Evolutionary conservation across 305 asterid species (phyloP).

Genomic region (Fraxinus albicans): DNA sequence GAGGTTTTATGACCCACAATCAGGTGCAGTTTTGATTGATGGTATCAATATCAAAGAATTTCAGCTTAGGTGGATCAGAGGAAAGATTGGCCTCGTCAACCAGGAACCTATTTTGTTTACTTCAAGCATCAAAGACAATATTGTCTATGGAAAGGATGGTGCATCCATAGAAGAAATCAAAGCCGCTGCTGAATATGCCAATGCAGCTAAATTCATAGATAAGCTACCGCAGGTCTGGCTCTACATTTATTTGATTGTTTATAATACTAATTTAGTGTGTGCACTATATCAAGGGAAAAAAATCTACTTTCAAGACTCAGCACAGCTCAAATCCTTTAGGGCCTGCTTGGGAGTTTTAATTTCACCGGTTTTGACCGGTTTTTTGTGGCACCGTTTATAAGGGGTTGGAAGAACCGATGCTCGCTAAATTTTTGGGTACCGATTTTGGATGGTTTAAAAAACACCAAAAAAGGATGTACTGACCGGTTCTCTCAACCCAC

Average conservation of each 20-base stretch:
- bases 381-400: no score
- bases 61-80: conserved; percentile 64
- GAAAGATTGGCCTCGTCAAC: conserved; percentile 64
- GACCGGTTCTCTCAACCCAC: no score
- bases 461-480: no score
- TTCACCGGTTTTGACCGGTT: no score
- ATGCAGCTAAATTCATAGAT: conserved; percentile 60
- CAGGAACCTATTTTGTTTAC: conserved; percentile 69
- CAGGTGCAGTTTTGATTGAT: conserved; percentile 62
- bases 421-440: no score
- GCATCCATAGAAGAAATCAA: conserved; percentile 50
- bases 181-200: conserved; percentile 52
- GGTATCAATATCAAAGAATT: conserved; percentile 63
- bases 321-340: neutral
- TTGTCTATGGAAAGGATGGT: conserved; percentile 59
- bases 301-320: neutral
- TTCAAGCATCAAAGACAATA: conserved; percentile 54
- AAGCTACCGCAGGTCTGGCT: conserved; percentile 54
- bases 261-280: neutral
- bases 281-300: neutral
- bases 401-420: no score
- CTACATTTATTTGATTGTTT: neutral
- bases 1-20: conserved; percentile 75
- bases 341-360: no score
- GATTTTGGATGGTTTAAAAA: no score